Base-by-base conservation (phyloP, 2,329 filamentous ascomycete genomes). In the Neurospora sp. region DNA sequence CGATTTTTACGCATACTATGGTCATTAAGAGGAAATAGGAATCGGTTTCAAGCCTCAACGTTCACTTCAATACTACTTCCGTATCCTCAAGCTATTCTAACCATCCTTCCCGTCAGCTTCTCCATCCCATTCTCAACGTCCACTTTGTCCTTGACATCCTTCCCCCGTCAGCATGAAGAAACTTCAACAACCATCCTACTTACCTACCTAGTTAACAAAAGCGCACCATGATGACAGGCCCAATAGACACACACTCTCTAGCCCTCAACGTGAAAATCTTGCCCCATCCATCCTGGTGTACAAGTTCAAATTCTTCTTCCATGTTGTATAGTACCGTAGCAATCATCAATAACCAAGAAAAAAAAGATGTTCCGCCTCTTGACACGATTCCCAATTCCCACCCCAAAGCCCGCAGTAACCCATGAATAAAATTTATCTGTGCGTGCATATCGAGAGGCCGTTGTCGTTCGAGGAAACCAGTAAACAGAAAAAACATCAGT, bases 391-490 rank as follows among this genome's bases (percentile, higher is more conserved):
- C 28, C 15, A 36, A 5, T 17, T 62, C 28, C 52, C 23, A 36
- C 2, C 23, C 46, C 23, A 17, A 62, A 33, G 15, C 17, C 52
- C 8, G 12, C n/a, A 38, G 37, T 38, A 66, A 66, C 23, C 67
- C 67, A 40, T 39, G 10, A 40, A 67, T 37, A 12, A 39, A 33
- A 11, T 38, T 36, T 66, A 23, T 40, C 40, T 66, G 40, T 38
- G 57, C 38, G 65, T 17, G 28, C 33, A 6, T 62, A 28, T 33
- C 52, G 6, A 68, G 65, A 68, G 46, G 46, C 46, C 19, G 41
- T 46, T 19, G 41, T 10, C 65, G 46, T 69, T 46, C n/a, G 66
- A 69, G 65, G 57, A 43, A 67, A 46, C 66, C 28, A 62, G 52
- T 17, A 62, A 62, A 6, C 28, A 36, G 15, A 36, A 36, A 33